phyloP scores from a whole-genome alignment of 257 asterid genomes.

The Jasminum sambac region DNA sequence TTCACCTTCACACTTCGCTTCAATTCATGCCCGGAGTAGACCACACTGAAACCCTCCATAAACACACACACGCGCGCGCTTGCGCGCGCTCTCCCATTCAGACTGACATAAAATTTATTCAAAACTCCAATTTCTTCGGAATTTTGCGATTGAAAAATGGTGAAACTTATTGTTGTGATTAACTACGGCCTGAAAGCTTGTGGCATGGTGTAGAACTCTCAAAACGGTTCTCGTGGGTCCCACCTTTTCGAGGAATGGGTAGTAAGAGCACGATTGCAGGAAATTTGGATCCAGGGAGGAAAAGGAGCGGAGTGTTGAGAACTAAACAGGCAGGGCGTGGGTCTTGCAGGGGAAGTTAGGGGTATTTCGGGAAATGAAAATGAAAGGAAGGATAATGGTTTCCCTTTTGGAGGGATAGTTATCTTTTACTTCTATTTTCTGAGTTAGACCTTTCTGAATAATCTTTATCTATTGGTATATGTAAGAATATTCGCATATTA shows the following conservation, averaged over 20 bases:
- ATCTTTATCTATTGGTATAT: constrained; percentile 16
- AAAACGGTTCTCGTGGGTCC: constrained; percentile 20
- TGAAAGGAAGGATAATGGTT: constrained; percentile 16
- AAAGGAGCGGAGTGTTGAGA: constrained; percentile 79
- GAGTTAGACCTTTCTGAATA: constrained; percentile 20
- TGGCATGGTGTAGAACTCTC: constrained; percentile 61
- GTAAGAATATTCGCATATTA: constrained; percentile 27
- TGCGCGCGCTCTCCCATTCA: no score
- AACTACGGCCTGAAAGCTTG: constrained; percentile 27
- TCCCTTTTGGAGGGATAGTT: constrained; percentile 19
- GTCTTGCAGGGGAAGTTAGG: constrained; percentile 88
- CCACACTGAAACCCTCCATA: neutral
- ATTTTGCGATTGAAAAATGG: constrained; percentile 39
- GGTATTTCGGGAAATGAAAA: constrained; percentile 15
- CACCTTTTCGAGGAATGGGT: constrained; percentile 50
- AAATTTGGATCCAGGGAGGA: constrained; percentile 73
- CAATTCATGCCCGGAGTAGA: neutral
- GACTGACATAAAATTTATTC: no score
- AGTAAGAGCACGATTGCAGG: constrained; percentile 39
- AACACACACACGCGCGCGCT: neutral
- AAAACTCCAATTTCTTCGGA: neutral
- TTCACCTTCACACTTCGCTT: neutral
- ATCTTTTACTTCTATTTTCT: constrained; percentile 17
- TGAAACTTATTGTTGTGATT: constrained; percentile 46
- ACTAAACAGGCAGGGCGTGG: constrained; percentile 85